Base-by-base conservation (phyloP, 1,284 basidiomycete genomes). In the Phylloboletellus chloephorus region DNA sequence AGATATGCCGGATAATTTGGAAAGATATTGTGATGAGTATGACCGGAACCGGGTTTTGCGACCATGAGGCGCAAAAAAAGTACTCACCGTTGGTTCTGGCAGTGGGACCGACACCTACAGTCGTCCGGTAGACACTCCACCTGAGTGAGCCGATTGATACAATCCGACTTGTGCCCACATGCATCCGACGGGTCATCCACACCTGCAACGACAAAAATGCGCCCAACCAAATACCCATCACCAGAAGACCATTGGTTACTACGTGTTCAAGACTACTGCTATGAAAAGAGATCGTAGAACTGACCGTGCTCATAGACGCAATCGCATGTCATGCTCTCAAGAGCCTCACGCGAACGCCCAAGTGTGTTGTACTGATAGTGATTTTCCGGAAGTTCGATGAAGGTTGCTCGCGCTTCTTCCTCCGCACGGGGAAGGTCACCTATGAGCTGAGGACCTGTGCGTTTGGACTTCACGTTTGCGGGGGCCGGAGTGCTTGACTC, bases 141-240 rank as follows among this genome's bases (percentile, higher is more conserved):
- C 66, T 97, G 94, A 19, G 96, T 96, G 44, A 98, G 79, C 44
- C 93, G 78, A 64, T 98, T 99, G 71, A 99, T 97, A 65, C 96
- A 99, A 64, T 93, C 88, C 16, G 90, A 90, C 46, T 79, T 72
- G 37, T 82, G 78, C n/a, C 91, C 90, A 65, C 95, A 98, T 5
- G 92, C 90, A 43, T 67, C 69, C 43, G 74, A 70, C 10, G 68
- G 68, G 47, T 74, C 70, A 53, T 87, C 79, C 16, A 69, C 61
- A 50, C 70, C 80, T 84, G 56, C 53, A 50, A 51, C 7, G 7
- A 17, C 33, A 7, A 43, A 50, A 41, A 56, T 47, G 35, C 51
- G 38, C 49, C 52, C 47, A 16, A 50, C 46, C 37, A 43, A 35
- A 49, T 19, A 47, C 21, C 34, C 53, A 53, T 44, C 48, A 37